Evolutionary conservation across 306 rosid genomes (phyloP).

Genomic region (Canavalia gladiata): DNA sequence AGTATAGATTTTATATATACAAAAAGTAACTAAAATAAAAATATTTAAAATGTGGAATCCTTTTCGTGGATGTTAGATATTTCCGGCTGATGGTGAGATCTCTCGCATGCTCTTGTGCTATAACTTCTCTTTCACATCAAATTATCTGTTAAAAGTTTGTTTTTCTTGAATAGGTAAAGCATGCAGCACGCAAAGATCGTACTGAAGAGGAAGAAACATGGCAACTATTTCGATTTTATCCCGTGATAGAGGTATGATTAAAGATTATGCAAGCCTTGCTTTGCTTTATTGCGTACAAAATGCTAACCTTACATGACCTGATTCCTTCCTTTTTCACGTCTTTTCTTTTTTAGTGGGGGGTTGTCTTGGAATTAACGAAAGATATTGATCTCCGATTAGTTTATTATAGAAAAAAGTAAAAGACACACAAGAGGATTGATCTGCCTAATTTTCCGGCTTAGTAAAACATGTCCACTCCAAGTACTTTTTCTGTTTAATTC

Average conservation of each 20-base stretch:
- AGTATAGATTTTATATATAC: neutral
- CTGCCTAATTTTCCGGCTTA: neutral
- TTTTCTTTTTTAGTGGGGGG: neutral
- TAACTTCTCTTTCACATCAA: constrained; percentile 14
- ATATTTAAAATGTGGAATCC: constrained; percentile 26
- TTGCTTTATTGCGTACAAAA: neutral
- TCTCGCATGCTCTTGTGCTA: neutral
- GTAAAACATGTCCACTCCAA: neutral
- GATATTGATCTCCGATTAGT: neutral
- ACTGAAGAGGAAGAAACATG: constrained; percentile 87
- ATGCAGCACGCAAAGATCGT: constrained; percentile 87
- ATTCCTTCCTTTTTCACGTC: neutral
- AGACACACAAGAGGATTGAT: constrained; percentile 4
- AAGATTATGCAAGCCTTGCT: constrained; percentile 23
- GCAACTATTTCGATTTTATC: constrained; percentile 90
- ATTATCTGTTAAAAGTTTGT: constrained; percentile 25
- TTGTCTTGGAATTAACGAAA: neutral
- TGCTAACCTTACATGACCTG: neutral
- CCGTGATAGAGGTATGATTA: constrained; percentile 81
- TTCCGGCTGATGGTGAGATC: constrained; percentile 19
- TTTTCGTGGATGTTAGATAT: constrained; percentile 33
- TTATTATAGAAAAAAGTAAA: neutral
- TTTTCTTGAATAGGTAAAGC: constrained; percentile 62
- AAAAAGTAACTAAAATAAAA: neutral
- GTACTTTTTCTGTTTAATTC: neutral